Percentiles rank a stretch among this genome's conserved stretches.
phyloP scores from a whole-genome alignment of 2,329 filamentous ascomycete species.

The Claviceps fusiformis region DNA sequence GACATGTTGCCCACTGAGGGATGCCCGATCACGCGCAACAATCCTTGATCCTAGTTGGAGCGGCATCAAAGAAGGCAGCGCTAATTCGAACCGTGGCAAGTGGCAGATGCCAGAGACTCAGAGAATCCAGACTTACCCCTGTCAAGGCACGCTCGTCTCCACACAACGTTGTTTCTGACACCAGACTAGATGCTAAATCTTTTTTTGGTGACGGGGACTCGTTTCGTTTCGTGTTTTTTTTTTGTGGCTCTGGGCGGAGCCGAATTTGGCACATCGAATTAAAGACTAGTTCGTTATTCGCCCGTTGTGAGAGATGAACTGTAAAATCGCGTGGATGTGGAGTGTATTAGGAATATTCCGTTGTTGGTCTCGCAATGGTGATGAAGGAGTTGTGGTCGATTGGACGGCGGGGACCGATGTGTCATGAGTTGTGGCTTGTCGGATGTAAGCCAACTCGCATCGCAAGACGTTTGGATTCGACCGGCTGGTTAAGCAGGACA shows the following conservation, averaged over 20 bases:
- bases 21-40: neutral
- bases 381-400: neutral
- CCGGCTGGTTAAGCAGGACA: neutral
- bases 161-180: neutral
- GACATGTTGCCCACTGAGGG: conserved; percentile 1
- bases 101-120: too few relatives aligned
- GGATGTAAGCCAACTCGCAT: neutral
- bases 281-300: too few relatives aligned
- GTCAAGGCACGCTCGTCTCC: neutral
- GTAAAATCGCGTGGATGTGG: too few relatives aligned
- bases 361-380: too few relatives aligned
- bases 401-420: neutral
- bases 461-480: neutral
- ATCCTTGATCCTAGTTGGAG: neutral
- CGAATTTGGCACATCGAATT: too few relatives aligned
- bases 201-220: neutral
- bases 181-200: neutral
- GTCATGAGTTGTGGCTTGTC: neutral
- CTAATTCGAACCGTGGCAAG: neutral
- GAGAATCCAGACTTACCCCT: neutral
- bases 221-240: neutral
- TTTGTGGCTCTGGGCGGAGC: too few relatives aligned
- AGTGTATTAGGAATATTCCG: too few relatives aligned
- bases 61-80: neutral
- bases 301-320: too few relatives aligned